phyloP scores from a whole-genome alignment of 306 rosid genomes.

The Cucurbita ficifolia region DNA sequence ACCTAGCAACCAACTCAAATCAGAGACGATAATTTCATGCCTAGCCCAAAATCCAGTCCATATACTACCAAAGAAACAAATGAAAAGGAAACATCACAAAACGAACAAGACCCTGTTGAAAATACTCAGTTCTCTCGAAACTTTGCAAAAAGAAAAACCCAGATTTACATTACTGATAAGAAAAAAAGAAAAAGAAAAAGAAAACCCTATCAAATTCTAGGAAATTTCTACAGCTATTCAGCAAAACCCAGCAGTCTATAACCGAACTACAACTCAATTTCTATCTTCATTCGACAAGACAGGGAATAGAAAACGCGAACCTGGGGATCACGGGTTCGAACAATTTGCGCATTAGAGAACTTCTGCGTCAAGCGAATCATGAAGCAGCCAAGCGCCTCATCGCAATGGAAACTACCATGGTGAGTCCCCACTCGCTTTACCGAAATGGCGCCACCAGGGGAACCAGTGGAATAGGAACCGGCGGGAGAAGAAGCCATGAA shows the following conservation, averaged over 20 bases:
- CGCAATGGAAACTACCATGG: slow-evolving; percentile 95
- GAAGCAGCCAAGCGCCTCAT: slow-evolving; percentile 98
- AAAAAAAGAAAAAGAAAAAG: background rate
- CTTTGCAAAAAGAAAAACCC: background rate
- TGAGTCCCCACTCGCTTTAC: slow-evolving; percentile 84
- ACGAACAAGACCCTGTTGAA: background rate
- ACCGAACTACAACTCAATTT: background rate
- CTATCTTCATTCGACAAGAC: background rate
- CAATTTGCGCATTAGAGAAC: slow-evolving; percentile 59
- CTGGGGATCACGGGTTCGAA: slow-evolving; percentile 77
- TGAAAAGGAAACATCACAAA: background rate
- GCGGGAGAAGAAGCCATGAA: slow-evolving; percentile 16
- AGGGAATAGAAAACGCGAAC: slow-evolving; percentile 14
- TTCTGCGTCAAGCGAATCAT: slow-evolving; percentile 85
- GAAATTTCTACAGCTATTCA: background rate
- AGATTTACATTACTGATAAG: background rate
- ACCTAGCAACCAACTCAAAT: slow-evolving; percentile 30
- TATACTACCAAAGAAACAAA: background rate
- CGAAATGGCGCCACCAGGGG: slow-evolving; percentile 18
- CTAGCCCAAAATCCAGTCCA: background rate
- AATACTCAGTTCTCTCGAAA: background rate
- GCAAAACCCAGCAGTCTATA: background rate
- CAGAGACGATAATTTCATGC: background rate
- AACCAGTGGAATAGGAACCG: slow-evolving; percentile 17
- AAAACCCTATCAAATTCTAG: background rate